Conservation (phyloP, 192 early-diverging fungal species). For the Geosiphon pyriformis region DNA sequence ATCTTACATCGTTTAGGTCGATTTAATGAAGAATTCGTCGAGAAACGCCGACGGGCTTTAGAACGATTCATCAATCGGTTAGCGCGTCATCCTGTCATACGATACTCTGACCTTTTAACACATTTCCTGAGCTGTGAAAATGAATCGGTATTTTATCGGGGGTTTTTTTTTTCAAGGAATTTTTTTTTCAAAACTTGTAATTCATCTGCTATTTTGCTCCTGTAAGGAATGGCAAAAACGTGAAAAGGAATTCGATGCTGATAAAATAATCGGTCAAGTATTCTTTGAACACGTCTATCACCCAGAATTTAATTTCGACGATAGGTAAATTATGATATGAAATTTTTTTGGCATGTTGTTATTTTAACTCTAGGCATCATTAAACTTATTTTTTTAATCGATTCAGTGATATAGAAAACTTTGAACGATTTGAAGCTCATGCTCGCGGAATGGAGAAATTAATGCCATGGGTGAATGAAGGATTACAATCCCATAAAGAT, state of each 20-base stretch:
- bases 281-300: conserved; percentile 45
- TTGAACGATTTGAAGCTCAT: conserved; percentile 35
- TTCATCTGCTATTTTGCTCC: too few species aligned
- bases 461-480: conserved; percentile 38
- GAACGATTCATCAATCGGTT: conserved; percentile 38
- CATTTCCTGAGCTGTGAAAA: conserved; percentile 40
- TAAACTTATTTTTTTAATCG: neutral
- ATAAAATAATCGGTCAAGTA: conserved; percentile 33
- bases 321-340: conserved; percentile 27
- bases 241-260: conserved; percentile 35
- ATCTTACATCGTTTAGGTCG: conserved; percentile 35
- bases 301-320: conserved; percentile 41
- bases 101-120: conserved; percentile 40
- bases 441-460: conserved; percentile 33
- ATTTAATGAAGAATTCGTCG: conserved; percentile 40
- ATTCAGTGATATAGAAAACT: conserved; percentile 33
- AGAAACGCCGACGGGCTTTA: conserved; percentile 33
- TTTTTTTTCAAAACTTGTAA: too few species aligned
- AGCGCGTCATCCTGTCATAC: conserved; percentile 38
- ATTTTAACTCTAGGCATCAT: neutral
- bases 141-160: conserved; percentile 21
- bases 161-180: neutral
- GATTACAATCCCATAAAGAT: conserved; percentile 32
- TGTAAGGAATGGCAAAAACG: conserved; percentile 38
- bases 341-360: neutral